Percentiles rank a stretch among this genome's conserved stretches.
Conservation (phyloP, 2,329 filamentous ascomycete species). For the Hypoxylon sp. region DNA sequence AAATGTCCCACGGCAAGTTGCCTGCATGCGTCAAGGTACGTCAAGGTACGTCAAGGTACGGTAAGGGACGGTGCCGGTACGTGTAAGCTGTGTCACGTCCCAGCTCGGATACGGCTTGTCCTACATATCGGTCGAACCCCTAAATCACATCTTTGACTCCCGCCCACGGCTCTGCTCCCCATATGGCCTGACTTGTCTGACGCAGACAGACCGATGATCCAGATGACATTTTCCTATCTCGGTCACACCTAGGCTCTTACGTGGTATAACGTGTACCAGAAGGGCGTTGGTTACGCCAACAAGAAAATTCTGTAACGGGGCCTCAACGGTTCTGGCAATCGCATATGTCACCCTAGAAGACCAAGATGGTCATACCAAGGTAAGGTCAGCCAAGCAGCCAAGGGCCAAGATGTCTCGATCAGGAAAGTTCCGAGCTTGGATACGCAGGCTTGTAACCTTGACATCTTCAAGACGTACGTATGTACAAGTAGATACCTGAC, state of each 20-base stretch:
- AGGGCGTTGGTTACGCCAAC: neutral
- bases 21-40: neutral
- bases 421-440: neutral
- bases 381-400: too few relatives aligned
- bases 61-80: too few relatives aligned
- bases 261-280: neutral
- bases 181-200: neutral
- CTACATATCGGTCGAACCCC: conserved; percentile 1
- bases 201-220: conserved; percentile 9
- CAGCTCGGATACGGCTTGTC: too few relatives aligned
- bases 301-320: neutral
- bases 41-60: too few relatives aligned
- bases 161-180: too few relatives aligned
- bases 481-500: neutral
- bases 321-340: neutral
- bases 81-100: too few relatives aligned
- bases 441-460: neutral
- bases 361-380: too few relatives aligned
- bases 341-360: neutral
- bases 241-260: conserved; percentile 1
- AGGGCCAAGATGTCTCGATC: neutral
- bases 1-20: too few relatives aligned
- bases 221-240: conserved; percentile 9
- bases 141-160: too few relatives aligned
- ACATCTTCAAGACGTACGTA: neutral